These are phyloP conservation scores for Colletotrichum tropicale DNA, from an alignment of 2,329 filamentous ascomycete species.

Conservation along the genomic window DNA sequence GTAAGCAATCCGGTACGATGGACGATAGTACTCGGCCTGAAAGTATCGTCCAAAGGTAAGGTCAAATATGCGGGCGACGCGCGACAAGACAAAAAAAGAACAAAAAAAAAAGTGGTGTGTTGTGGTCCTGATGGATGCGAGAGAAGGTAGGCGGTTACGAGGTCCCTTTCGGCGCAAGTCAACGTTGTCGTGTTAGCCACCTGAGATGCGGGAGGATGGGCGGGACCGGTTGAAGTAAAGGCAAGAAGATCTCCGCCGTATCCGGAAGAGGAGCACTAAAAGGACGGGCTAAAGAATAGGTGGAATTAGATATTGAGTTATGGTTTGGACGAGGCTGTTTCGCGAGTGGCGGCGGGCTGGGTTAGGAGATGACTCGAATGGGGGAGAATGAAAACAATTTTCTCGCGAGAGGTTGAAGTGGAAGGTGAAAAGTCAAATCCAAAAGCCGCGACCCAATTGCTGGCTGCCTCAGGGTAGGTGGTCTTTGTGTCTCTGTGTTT, in stretches of 20 bases:
- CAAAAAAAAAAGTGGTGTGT: neutral
- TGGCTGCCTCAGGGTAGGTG: neutral
- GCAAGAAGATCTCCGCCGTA: neutral
- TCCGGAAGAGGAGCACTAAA: neutral
- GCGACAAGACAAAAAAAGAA: neutral
- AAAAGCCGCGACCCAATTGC: neutral
- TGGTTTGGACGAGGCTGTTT: constrained; percentile 11
- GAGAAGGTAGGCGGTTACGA: neutral
- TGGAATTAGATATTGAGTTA: constrained; percentile 4
- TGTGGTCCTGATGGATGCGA: neutral
- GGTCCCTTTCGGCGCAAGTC: neutral
- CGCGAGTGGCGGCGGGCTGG: neutral
- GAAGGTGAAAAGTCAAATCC: neutral
- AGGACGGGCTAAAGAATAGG: neutral
- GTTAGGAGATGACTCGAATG: neutral
- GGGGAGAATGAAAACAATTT: neutral
- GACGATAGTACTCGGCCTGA: neutral
- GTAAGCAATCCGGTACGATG: neutral
- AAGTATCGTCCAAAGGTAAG: neutral
- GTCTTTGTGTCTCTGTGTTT: neutral
- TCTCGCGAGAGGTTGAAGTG: neutral
- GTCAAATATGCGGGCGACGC: neutral
- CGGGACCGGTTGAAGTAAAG: neutral
- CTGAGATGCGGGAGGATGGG: neutral
- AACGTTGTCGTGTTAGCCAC: neutral